Conservation (phyloP, 2,329 filamentous ascomycete species). For the Furcasterigmium sp. region DNA sequence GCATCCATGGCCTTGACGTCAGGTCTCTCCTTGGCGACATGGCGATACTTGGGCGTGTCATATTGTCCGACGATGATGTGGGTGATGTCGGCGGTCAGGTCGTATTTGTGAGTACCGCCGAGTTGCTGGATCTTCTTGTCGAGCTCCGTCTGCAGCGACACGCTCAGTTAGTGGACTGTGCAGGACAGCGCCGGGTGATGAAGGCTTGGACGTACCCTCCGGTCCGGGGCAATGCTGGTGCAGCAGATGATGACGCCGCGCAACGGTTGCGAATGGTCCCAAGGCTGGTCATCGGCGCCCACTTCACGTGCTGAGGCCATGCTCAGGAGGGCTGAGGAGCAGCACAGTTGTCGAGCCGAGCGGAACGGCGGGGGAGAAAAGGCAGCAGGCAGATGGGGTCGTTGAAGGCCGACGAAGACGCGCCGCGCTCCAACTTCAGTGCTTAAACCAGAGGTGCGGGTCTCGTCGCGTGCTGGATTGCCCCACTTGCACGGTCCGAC, state of each 20-base stretch:
- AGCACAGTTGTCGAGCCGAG: too few species aligned
- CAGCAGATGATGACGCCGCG: conserved; percentile 77
- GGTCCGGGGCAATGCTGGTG: conserved; percentile 75
- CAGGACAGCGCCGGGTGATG: too few species aligned
- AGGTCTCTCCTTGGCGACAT: conserved; percentile 82
- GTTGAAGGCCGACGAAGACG: not conserved
- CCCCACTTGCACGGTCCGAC: not conserved
- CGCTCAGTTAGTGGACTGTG: too few species aligned
- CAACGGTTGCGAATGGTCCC: conserved; percentile 60
- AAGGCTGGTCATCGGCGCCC: conserved; percentile 18
- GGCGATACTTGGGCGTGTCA: conserved; percentile 89
- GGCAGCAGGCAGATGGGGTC: not conserved
- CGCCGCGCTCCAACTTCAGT: too few species aligned
- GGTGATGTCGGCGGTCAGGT: conserved; percentile 92
- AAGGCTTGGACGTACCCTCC: conserved; percentile 62
- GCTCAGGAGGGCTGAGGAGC: too few species aligned
- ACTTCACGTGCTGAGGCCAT: conserved; percentile 6
- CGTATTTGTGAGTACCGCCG: conserved; percentile 81
- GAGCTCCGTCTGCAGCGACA: conserved; percentile 49
- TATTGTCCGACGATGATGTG: conserved; percentile 89
- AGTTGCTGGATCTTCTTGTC: conserved; percentile 67
- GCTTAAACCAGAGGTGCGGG: too few species aligned
- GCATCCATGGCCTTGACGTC: conserved; percentile 80
- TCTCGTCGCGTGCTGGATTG: too few species aligned
- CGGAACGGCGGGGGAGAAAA: not conserved